Evolutionary conservation across 2,329 filamentous ascomycete genomes (phyloP), one percentile per base, ranked within the genome.

Genomic region (Fusarium sp.): DNA sequence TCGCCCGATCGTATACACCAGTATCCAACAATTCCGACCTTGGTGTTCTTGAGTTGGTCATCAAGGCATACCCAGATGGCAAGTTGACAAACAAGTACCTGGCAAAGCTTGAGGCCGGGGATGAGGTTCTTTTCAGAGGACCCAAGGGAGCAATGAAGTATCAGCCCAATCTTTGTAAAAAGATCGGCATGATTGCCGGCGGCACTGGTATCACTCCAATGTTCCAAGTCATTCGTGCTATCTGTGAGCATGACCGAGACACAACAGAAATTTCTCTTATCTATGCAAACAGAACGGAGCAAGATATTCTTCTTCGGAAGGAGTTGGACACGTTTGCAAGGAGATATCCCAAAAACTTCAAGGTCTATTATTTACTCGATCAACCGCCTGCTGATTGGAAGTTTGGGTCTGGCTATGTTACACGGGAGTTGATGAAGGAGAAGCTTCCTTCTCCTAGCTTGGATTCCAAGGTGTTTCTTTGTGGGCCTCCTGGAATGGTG

Each of bases 401-500:
- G 7, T 82, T 81, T 44, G 85, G 84, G 1, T 78, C 72, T 0
- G 89, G 88, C 0, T 87, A 82, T 67, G 83, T 90, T 1, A 89
- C 83, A 0, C 80, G 80, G 30, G 83, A 86, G 0, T 72, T 89
- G 44, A 83, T 91, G 71, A 45, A 55, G 52, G 80, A 87, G 62
- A 81, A 75, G n/a, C 78, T 91, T 27, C 87, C 88, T 1, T 69
- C 73, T 0, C 78, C 87, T 0, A 80, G 77, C 0, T 32, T 73
- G 0, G 84, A 87, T 12, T 82, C 83, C 2, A 90, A 88, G 74
- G 75, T 89, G 4, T 80, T 90, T 78, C 76, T 91, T 3, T 91
- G 89, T 74, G 89, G 89, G 0, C 89, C 89, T 0, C 89, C 89
- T 0, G 85, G 84, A 0, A 88, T 91, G 87, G 80, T 91, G 1